phyloP scores from a whole-genome alignment of 208 protist genomes.

The Trypanosoma grayi region DNA sequence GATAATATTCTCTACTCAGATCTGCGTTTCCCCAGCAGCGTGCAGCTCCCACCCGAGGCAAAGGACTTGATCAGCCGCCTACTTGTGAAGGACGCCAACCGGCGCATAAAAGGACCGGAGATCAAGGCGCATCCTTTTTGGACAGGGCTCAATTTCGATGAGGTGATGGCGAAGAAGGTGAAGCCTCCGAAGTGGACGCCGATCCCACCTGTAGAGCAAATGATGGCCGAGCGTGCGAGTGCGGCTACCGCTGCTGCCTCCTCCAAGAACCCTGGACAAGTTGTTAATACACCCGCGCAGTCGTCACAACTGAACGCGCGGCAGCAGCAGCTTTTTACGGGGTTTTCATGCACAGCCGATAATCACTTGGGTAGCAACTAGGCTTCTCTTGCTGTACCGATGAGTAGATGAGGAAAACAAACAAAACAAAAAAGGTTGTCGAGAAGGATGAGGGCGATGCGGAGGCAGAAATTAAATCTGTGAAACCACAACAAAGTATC shows the following conservation, averaged over 20 bases:
- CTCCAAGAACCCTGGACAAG: conserved; percentile 62
- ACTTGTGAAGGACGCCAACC: conserved; percentile 85
- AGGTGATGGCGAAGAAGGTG: conserved; percentile 84
- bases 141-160: conserved; percentile 89
- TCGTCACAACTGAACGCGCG: conserved; percentile 73
- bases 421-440: conserved; percentile 3
- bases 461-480: background rate
- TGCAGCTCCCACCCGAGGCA: conserved; percentile 78
- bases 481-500: too few species aligned
- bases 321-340: conserved; percentile 89
- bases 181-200: conserved; percentile 82
- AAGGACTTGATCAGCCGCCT: conserved; percentile 91
- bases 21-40: conserved; percentile 86
- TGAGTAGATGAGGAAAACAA: background rate
- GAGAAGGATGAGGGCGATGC: background rate
- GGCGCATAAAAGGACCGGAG: conserved; percentile 85
- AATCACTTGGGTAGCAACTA: conserved; percentile 63
- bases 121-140: conserved; percentile 90
- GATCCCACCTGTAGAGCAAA: conserved; percentile 77
- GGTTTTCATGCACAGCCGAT: conserved; percentile 90
- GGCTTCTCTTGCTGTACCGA: background rate
- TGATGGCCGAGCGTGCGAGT: conserved; percentile 50
- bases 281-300: conserved; percentile 86
- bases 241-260: conserved; percentile 25
- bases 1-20: conserved; percentile 93